phyloP scores from a whole-genome alignment of 106 monocot species.

The Acorus calamus region DNA sequence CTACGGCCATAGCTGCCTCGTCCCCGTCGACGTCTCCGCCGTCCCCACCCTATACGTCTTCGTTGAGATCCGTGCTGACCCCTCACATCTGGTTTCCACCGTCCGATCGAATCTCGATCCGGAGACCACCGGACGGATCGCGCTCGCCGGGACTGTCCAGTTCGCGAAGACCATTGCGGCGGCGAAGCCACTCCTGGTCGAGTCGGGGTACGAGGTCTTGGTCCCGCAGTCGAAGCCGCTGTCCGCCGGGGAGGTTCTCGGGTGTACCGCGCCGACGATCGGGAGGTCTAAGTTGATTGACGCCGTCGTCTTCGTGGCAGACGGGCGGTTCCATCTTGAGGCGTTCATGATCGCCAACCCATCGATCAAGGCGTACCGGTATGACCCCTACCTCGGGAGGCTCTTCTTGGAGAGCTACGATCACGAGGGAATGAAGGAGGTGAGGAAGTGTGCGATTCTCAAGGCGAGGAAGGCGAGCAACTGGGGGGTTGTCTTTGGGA shows the following conservation, averaged over 20 bases:
- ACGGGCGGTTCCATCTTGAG: conserved; percentile 92
- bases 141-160: conserved; percentile 82
- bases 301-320: conserved; percentile 69
- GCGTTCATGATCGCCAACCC: conserved; percentile 99
- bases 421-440: conserved; percentile 72
- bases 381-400: conserved; percentile 68
- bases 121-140: conserved; percentile 13
- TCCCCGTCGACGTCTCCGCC: conserved; percentile 59
- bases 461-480: conserved; percentile 45
- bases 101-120: conserved; percentile 30
- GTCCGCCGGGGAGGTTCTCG: conserved; percentile 86
- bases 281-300: conserved; percentile 32
- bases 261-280: conserved; percentile 76
- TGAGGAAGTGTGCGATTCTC: conserved; percentile 55
- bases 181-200: conserved; percentile 22
- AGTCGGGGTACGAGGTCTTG: conserved; percentile 35
- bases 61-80: conserved; percentile 71
- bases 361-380: conserved; percentile 57
- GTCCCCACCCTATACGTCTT: conserved; percentile 82
- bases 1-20: conserved; percentile 92
- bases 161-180: conserved; percentile 69
- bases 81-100: conserved; percentile 26
- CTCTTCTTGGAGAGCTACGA: conserved; percentile 84
- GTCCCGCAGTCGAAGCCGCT: conserved; percentile 87
- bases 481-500: conserved; percentile 89